These are phyloP conservation scores for Waitea zeae DNA, from an alignment of 1,284 basidiomycete genomes.

Conservation along the genomic window DNA sequence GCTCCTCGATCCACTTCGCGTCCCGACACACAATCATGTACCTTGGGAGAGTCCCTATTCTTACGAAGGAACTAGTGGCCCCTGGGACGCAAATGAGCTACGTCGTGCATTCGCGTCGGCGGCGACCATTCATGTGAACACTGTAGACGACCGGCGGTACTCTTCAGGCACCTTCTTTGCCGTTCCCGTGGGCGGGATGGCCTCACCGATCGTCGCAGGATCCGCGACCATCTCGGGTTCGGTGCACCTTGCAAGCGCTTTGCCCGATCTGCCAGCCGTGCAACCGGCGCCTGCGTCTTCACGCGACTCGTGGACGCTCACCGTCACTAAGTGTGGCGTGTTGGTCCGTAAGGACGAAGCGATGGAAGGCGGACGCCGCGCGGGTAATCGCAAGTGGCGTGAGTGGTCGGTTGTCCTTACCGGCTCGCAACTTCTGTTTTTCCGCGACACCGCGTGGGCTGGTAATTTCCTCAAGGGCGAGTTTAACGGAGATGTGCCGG, in stretches of 20 bases:
- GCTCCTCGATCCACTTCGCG: slow-evolving; percentile 55
- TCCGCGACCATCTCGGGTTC: background rate
- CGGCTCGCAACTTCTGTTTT: slow-evolving; percentile 82
- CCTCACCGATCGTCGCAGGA: slow-evolving; percentile 11
- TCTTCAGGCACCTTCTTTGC: slow-evolving; percentile 32
- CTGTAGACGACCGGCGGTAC: slow-evolving; percentile 19
- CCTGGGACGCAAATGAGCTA: slow-evolving; percentile 56
- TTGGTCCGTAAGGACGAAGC: slow-evolving; percentile 77
- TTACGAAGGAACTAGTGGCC: slow-evolving; percentile 52
- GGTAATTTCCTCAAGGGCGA: slow-evolving; percentile 27
- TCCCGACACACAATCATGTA: slow-evolving; percentile 52
- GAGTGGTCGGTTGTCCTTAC: slow-evolving; percentile 79
- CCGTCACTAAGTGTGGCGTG: slow-evolving; percentile 70
- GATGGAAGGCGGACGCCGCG: slow-evolving; percentile 60
- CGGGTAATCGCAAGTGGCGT: slow-evolving; percentile 75
- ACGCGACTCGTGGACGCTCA: slow-evolving; percentile 35
- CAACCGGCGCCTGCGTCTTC: slow-evolving; percentile 8
- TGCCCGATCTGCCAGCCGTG: background rate
- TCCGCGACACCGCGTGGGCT: slow-evolving; percentile 71
- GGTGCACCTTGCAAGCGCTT: background rate
- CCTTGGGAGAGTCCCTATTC: slow-evolving; percentile 59
- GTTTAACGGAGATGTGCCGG: slow-evolving; percentile 14
- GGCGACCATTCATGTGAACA: slow-evolving; percentile 37
- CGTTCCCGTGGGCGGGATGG: slow-evolving; percentile 20
- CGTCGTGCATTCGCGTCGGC: slow-evolving; percentile 59